Evolutionary conservation across 2,329 filamentous ascomycete genomes (phyloP).

Genomic region (Cadophora sp.): DNA sequence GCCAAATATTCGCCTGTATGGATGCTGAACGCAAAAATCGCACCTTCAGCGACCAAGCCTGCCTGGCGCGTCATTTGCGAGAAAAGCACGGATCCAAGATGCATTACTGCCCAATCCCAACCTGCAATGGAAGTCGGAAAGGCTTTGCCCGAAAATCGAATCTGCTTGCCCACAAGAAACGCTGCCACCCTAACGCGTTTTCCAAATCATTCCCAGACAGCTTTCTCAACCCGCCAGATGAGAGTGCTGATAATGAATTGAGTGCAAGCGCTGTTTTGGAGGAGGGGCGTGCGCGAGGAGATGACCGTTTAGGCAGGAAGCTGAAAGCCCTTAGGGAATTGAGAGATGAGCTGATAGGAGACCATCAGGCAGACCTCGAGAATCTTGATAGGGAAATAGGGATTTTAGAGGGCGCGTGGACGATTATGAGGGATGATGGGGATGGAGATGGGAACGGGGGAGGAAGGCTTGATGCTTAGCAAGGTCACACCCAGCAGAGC

Average conservation of each 20-base stretch:
- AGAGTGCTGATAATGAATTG: background rate
- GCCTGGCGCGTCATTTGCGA: constrained; percentile 29
- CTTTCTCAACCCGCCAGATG: no score
- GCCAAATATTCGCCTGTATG: no score
- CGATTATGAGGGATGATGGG: background rate
- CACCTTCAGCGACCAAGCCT: constrained; percentile 29
- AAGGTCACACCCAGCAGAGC: no score
- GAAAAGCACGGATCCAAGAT: constrained; percentile 31
- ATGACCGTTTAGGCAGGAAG: background rate
- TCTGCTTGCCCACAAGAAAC: constrained; percentile 30
- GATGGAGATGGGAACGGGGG: no score
- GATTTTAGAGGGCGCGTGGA: background rate
- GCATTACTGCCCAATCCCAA: constrained; percentile 26
- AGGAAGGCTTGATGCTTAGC: no score
- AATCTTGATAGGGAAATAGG: background rate
- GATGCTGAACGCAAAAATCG: background rate
- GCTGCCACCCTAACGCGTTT: constrained; percentile 22
- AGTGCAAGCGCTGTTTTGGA: background rate
- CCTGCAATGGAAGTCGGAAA: constrained; percentile 31
- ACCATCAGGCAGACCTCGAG: no score
- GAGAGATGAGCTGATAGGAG: background rate
- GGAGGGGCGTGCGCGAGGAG: background rate
- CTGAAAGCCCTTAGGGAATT: background rate
- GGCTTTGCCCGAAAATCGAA: constrained; percentile 31
- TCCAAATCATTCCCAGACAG: no score